Base-by-base conservation (phyloP, 495 filamentous ascomycete genomes). In the Tuber melanosporum region DNA sequence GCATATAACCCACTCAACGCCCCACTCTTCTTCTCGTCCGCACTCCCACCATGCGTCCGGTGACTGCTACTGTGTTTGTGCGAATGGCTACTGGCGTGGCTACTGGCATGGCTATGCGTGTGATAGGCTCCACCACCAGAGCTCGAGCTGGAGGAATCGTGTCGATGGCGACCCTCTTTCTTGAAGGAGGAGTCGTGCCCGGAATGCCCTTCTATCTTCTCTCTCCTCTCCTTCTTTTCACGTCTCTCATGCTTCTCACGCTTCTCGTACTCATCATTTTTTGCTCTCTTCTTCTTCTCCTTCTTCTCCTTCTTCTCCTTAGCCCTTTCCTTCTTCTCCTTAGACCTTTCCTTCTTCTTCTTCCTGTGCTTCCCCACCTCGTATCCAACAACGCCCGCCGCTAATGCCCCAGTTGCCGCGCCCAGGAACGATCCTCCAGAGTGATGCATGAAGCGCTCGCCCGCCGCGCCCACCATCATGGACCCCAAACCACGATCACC, bases 401-500 rank as follows among this genome's bases (percentile, higher is more conserved):
- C 86, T 36, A 86, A 81, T n/a, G 86, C 87, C 52, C 87, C 87
- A 9, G 84, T 81, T 3, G 84, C 82, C n/a, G 85, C 85, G 3
- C 84, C 85, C 71, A 88, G 45, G 17, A 84, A 32, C 20, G 86
- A 85, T 69, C 85, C 85, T 9, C 86, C 85, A 66, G 86, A 71
- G 73, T 88, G 85, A 70, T 87, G 84, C 69, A 85, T 85, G 32
- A 87, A 70, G 70, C 84, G 83, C 5, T 85, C 86, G 52, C 87
- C 87, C 3, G 84, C 86, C 43, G 83, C 85, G 36, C 87, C 87
- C 20, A 86, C 20, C 36, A 88, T 41, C 2, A 85, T 83, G 12
- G 86, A 85, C 2, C 85, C 86, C 1, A 88, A 82, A 8, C 87
- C 87, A 43, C 80, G 85, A 32, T 88, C 87, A 80, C 84, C 71